Evolutionary conservation across 495 filamentous ascomycete genomes (phyloP), one percentile per base, ranked within the genome.

Genomic region (Penicillium alfredii): DNA sequence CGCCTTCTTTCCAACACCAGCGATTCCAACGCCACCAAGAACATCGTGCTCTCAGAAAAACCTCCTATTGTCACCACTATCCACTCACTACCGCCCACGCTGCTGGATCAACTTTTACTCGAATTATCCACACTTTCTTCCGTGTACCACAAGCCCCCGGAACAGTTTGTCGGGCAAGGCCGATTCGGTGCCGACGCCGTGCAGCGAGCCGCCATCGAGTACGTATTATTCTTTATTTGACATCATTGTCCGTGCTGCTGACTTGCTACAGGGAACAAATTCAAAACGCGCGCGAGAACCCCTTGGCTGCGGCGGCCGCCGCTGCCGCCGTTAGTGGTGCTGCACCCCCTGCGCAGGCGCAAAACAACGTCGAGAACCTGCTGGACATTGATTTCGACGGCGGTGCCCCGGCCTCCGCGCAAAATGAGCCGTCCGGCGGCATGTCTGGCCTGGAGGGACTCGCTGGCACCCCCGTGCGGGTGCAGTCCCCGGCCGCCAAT

Each of bases 321-420:
- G 81, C 81, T 3, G 82, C 81, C 0, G 80, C 80, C 4, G 77
- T 76, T 13, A 68, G 70, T 18, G 78, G 80, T 30, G 59, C 65
- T 16, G 47, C 71, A 5, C 55, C 69, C 17, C 55, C 68, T 19
- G 52, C 67, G 15, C 67, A 72, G 41, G 39, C 71, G 12, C 81
- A 88, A 62, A 81, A 51, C 67, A 95, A 95, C 55, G 77, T 85
- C 43, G 92, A 98, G 58, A 98, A 97, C 52, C 72, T 98, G 21
- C 74, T 98, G 38, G 92, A 98, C 61, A 96, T 98, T 52, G 92
- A 98, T 66, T 97, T 97, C 59, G 92, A 97, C 55, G 93, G 92
- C 18, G 81, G 84, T 4, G 92, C 86, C 14, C 93, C 92, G 0
- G 92, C 92, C 9, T 88, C 82, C 11, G 76, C 88, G 11, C 85